Evolutionary conservation across 768 basidiomycete genomes (phyloP).

Genomic region (Antrodiella citrinella): DNA sequence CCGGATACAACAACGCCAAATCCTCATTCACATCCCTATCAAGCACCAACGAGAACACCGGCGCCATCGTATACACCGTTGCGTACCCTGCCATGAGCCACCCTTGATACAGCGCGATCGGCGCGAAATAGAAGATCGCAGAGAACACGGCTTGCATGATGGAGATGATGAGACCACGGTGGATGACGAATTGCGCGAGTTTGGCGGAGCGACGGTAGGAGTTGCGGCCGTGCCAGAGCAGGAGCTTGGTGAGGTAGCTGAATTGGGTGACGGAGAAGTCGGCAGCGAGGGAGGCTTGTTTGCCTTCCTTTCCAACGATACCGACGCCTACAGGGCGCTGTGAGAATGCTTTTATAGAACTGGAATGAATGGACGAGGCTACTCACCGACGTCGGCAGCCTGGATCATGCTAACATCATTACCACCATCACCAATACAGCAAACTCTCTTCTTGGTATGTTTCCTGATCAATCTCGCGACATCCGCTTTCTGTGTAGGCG

Average conservation of each 20-base stretch:
- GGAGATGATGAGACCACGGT: slow-evolving; percentile 93
- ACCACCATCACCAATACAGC: slow-evolving; percentile 98
- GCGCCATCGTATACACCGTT: slow-evolving; percentile 96
- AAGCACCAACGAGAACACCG: slow-evolving; percentile 93
- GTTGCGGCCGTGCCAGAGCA: slow-evolving; percentile 98
- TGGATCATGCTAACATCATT: slow-evolving; percentile 99
- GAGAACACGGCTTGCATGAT: slow-evolving; percentile 98
- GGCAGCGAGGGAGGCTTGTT: slow-evolving; percentile 96
- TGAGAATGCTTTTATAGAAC: slow-evolving; percentile 14
- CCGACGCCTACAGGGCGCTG: slow-evolving; percentile 60
- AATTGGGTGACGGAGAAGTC: slow-evolving; percentile 99
- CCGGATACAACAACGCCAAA: slow-evolving; percentile 90
- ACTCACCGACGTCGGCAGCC: slow-evolving; percentile 94
- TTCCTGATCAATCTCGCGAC: slow-evolving; percentile 88
- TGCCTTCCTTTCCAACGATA: slow-evolving; percentile 98
- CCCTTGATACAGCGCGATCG: slow-evolving; percentile 95
- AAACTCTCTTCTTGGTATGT: slow-evolving; percentile 90
- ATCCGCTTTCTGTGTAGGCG: slow-evolving; percentile 98
- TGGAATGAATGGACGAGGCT: background rate
- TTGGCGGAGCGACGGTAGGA: slow-evolving; percentile 98
- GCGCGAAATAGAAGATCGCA: slow-evolving; percentile 88
- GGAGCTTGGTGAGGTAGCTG: slow-evolving; percentile 88
- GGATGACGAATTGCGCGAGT: slow-evolving; percentile 97
- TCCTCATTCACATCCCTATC: slow-evolving; percentile 96
- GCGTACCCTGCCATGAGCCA: slow-evolving; percentile 98